Percentiles rank a stretch among this genome's conserved stretches.
Conservation (phyloP, 129 eudicot species). For the Oenanthe sinensis region DNA sequence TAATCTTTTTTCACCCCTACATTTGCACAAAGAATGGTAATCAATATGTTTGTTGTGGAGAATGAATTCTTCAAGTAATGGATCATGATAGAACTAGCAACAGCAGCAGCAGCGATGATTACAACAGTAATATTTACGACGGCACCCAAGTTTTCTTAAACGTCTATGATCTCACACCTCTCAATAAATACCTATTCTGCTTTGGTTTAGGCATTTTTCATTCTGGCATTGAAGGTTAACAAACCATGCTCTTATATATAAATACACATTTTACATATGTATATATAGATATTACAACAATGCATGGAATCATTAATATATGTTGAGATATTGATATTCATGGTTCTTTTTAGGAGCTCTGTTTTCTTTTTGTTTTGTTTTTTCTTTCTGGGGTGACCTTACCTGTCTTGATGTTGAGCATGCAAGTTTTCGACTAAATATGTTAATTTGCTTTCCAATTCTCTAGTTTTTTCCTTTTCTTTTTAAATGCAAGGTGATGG, state of each 20-base stretch:
- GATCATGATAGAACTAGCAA: not conserved
- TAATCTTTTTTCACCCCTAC: not conserved
- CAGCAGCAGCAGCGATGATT: constrained; percentile 1
- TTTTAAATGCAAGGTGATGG: not conserved
- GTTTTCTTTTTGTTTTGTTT: not conserved
- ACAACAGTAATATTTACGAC: not conserved
- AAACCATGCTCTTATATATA: not conserved
- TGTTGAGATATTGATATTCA: not conserved
- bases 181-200: constrained; percentile 45
- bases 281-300: not conserved
- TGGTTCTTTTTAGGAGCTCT: not conserved
- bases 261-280: not conserved
- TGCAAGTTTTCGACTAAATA: not conserved
- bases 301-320: not conserved
- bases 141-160: constrained; percentile 43
- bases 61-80: constrained; percentile 3
- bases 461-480: not conserved
- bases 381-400: not conserved
- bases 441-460: not conserved
- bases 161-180: constrained; percentile 55
- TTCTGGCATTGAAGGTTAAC: constrained; percentile 60
- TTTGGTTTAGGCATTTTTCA: constrained; percentile 60
- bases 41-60: not conserved
- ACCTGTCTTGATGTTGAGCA: not conserved
- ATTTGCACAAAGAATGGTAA: constrained; percentile 1